A percentile compares a stretch with the other conserved stretches of the same genome.
Conservation (phyloP, 208 protist genomes). For the Trypanosoma conorhini region DNA sequence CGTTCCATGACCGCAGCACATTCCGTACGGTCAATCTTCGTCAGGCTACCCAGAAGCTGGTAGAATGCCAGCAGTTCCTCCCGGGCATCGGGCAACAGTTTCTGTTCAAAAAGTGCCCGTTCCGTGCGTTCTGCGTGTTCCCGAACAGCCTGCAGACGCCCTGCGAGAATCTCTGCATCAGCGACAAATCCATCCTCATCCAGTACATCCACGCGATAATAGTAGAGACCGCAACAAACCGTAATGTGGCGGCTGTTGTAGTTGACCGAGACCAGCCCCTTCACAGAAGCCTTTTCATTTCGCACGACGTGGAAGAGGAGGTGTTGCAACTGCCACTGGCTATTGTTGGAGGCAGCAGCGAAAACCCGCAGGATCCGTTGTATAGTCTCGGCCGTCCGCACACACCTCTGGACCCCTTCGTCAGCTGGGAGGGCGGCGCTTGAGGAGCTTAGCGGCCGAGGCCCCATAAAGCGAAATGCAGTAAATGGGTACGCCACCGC, state of each 20-base stretch:
- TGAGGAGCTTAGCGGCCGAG: neutral
- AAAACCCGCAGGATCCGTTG: constrained; percentile 26
- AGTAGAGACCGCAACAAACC: constrained; percentile 70
- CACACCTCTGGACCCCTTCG: neutral
- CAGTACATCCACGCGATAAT: constrained; percentile 70
- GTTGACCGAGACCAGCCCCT: constrained; percentile 18
- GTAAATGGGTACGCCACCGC: constrained; percentile 23
- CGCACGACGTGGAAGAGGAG: constrained; percentile 23
- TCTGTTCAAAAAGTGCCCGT: constrained; percentile 23
- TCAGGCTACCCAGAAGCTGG: constrained; percentile 48
- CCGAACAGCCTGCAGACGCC: constrained; percentile 11
- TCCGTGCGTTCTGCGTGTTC: constrained; percentile 28
- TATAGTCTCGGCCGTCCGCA: constrained; percentile 17
- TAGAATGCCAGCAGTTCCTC: constrained; percentile 48
- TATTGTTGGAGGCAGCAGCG: constrained; percentile 11
- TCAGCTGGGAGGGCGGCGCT: neutral
- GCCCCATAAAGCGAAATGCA: constrained; percentile 16
- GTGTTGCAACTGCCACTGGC: constrained; percentile 5
- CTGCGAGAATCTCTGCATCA: constrained; percentile 6
- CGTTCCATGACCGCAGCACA: constrained; percentile 64
- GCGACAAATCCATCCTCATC: constrained; percentile 31
- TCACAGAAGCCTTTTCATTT: constrained; percentile 16
- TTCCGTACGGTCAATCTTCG: constrained; percentile 36
- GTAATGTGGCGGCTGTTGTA: constrained; percentile 56
- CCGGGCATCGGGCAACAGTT: constrained; percentile 35